A percentile compares a stretch with the other conserved stretches of the same genome.
These are phyloP conservation scores for Colletotrichum navitas DNA, from an alignment of 2,329 filamentous ascomycete genomes.

Conservation along the genomic window DNA sequence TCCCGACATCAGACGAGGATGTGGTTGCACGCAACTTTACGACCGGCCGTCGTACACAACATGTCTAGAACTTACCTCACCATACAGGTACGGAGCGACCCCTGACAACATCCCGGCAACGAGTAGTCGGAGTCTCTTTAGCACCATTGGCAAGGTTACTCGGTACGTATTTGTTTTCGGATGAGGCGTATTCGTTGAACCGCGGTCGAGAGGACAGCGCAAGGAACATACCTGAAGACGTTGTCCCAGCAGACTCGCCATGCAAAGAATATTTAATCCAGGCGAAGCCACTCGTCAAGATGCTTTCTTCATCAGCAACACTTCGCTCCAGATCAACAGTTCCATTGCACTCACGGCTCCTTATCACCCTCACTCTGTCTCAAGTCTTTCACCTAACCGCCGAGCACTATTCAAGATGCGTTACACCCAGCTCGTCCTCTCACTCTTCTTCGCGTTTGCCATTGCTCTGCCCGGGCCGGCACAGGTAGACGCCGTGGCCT, in stretches of 20 bases:
- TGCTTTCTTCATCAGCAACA: neutral
- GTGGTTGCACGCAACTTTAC: neutral
- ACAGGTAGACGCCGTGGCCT: neutral
- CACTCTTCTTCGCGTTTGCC: slow-evolving; percentile 24
- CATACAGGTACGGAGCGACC: slow-evolving; percentile 11
- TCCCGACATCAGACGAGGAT: slow-evolving; percentile 24
- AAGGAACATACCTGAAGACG: neutral
- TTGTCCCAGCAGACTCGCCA: neutral
- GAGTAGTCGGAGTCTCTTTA: neutral
- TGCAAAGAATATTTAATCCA: slow-evolving; percentile 21
- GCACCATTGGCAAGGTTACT: slow-evolving; percentile 6
- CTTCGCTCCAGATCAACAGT: slow-evolving; percentile 2
- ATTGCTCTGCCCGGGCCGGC: slow-evolving; percentile 24
- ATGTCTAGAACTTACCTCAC: neutral
- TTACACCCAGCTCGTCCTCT: slow-evolving; percentile 11
- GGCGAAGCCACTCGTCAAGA: neutral
- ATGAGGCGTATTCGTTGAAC: slow-evolving; percentile 10
- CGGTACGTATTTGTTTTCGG: neutral
- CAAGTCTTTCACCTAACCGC: neutral
- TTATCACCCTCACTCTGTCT: neutral
- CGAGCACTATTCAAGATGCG: slow-evolving; percentile 23
- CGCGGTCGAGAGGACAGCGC: slow-evolving; percentile 31
- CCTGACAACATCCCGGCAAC: slow-evolving; percentile 13
- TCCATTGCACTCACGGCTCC: neutral
- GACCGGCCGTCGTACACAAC: slow-evolving; percentile 6